Conservation (phyloP, 2,329 filamentous ascomycete genomes). For the Diaporthe capsici region DNA sequence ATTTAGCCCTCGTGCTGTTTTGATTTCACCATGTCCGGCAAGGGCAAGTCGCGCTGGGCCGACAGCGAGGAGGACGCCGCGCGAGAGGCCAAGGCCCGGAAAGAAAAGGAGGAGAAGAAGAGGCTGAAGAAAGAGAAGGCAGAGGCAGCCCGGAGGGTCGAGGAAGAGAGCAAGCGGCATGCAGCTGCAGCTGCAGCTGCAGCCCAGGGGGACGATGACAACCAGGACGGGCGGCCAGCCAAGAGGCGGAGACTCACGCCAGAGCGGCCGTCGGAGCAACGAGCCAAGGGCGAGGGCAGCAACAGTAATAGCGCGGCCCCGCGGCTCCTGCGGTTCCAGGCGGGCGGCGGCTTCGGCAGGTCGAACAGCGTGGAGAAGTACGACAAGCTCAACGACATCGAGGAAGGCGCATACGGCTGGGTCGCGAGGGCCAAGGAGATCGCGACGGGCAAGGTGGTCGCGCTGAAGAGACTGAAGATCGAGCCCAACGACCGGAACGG, state of each 20-base stretch:
- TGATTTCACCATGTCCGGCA: slow-evolving; percentile 67
- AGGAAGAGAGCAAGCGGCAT: slow-evolving; percentile 57
- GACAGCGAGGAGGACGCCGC: slow-evolving; percentile 85
- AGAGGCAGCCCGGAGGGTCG: slow-evolving; percentile 71
- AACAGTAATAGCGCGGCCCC: slow-evolving; percentile 48
- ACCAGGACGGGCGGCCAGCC: slow-evolving; percentile 61
- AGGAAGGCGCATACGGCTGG: slow-evolving; percentile 96
- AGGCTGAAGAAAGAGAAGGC: slow-evolving; percentile 83
- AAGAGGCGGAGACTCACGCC: slow-evolving; percentile 75
- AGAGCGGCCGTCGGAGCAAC: slow-evolving; percentile 51
- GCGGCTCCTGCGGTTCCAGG: slow-evolving; percentile 79
- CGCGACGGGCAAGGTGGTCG: slow-evolving; percentile 83
- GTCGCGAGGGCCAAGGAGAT: slow-evolving; percentile 87
- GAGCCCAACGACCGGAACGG: slow-evolving; percentile 80
- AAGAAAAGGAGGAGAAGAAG: slow-evolving; percentile 91
- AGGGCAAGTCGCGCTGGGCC: slow-evolving; percentile 86
- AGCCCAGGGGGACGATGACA: slow-evolving; percentile 47
- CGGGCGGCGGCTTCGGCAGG: slow-evolving; percentile 73
- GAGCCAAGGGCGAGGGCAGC: slow-evolving; percentile 47
- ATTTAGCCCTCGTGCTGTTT: neutral
- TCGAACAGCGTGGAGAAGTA: slow-evolving; percentile 88
- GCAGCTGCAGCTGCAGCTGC: slow-evolving; percentile 43
- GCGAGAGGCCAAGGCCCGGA: slow-evolving; percentile 78
- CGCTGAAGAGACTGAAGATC: slow-evolving; percentile 94
- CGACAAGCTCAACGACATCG: slow-evolving; percentile 94